Evolutionary conservation across 139 green algal species (phyloP).

Genomic region (Limnomonas spitsbergensis): DNA sequence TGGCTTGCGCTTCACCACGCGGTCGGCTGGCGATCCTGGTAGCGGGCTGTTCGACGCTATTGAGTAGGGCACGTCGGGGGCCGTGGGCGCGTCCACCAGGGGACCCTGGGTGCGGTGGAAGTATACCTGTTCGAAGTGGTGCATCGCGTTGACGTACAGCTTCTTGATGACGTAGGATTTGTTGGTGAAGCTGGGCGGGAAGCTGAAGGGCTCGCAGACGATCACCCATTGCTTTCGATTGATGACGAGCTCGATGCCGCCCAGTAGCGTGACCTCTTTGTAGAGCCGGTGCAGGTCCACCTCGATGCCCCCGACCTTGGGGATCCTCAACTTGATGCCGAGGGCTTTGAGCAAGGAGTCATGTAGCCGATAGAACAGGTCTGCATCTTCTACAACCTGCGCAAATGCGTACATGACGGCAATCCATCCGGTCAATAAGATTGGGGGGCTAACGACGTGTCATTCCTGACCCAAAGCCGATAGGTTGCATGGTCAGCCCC

Average conservation of each 20-base stretch:
- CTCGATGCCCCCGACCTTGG: conserved; percentile 12
- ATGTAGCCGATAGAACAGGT: conserved; percentile 14
- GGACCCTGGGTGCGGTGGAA: conserved; percentile 8
- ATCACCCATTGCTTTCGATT: conserved; percentile 15
- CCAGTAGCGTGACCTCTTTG: conserved; percentile 19
- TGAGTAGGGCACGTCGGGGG: neutral
- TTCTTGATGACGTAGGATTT: conserved; percentile 23
- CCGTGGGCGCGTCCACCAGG: neutral
- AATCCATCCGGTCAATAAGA: no score
- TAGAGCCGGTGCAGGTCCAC: conserved; percentile 21
- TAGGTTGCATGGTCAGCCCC: no score
- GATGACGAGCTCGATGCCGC: conserved; percentile 19
- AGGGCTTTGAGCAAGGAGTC: neutral
- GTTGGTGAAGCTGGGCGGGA: conserved; percentile 22
- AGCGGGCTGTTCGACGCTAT: neutral
- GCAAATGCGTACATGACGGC: no score
- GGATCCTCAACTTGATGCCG: conserved; percentile 18
- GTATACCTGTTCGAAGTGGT: conserved; percentile 30
- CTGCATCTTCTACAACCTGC: conserved; percentile 1
- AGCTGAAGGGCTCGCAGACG: conserved; percentile 21
- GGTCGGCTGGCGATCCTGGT: neutral
- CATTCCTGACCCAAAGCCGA: no score
- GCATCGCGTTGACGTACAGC: conserved; percentile 22
- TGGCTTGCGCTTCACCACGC: neutral
- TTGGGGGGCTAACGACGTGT: no score